phyloP scores from a whole-genome alignment of 352 stramenopile genomes.

The Phytophthora boehmeriae region DNA sequence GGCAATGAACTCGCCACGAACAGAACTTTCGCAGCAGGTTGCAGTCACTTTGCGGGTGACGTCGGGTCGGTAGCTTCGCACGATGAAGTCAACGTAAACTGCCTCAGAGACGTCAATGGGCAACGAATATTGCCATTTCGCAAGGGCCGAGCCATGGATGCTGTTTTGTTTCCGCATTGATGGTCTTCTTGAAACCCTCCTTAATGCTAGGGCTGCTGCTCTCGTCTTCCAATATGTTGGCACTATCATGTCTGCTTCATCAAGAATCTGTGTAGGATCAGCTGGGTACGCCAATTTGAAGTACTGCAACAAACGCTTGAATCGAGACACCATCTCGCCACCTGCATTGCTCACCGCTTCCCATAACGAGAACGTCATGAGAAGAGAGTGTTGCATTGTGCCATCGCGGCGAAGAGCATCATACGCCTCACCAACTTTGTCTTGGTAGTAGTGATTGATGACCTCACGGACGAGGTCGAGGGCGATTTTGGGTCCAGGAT shows the following conservation, averaged over 20 bases:
- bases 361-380: too few species aligned
- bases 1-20: constrained; percentile 11
- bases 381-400: too few species aligned
- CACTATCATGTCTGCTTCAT: constrained; percentile 14
- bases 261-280: neutral
- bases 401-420: neutral
- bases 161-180: neutral
- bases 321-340: neutral
- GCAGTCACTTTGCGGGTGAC: neutral
- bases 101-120: constrained; percentile 13
- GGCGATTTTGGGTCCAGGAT: constrained; percentile 21
- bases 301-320: neutral
- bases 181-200: neutral
- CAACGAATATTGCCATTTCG: constrained; percentile 25
- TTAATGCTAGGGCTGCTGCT: neutral
- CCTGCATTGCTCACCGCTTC: neutral
- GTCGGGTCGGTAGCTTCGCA: constrained; percentile 11
- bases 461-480: constrained; percentile 25
- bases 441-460: constrained; percentile 16
- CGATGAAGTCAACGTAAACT: constrained; percentile 20
- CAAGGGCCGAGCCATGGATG: neutral
- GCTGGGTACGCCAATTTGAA: constrained; percentile 23
- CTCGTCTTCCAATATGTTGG: constrained; percentile 20
- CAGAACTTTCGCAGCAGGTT: constrained; percentile 6
- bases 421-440: neutral